Percentiles rank a stretch among this genome's conserved stretches.
These are phyloP conservation scores for Phytophthora fragariaefolia DNA, from an alignment of 352 stramenopile species.

Conservation along the genomic window DNA sequence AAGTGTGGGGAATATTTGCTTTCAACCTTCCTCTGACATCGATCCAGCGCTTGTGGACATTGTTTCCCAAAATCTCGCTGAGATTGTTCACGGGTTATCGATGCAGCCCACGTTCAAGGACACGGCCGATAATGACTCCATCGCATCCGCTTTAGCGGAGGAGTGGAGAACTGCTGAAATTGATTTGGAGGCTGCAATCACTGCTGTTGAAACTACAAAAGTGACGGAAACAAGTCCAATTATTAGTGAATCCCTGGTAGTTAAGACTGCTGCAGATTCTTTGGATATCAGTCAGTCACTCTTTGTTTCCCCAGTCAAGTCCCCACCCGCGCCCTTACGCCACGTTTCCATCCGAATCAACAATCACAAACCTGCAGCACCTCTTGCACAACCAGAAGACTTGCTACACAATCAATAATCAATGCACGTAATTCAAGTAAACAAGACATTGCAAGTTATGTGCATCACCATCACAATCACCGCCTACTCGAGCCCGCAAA, in stretches of 20 bases:
- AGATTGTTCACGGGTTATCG: conserved; percentile 33
- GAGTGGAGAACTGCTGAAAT: conserved; percentile 33
- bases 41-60: conserved; percentile 49
- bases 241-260: background rate
- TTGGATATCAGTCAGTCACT: background rate
- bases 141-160: conserved; percentile 22
- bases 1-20: conserved; percentile 73
- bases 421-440: conserved; percentile 6
- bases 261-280: too few species aligned
- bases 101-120: background rate
- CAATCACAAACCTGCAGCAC: conserved; percentile 11
- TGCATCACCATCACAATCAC: conserved; percentile 1
- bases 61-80: conserved; percentile 43
- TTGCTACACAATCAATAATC: conserved; percentile 18
- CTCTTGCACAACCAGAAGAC: background rate
- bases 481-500: conserved; percentile 78
- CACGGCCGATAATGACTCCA: conserved; percentile 15
- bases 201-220: conserved; percentile 12
- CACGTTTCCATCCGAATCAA: conserved; percentile 34
- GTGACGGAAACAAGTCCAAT: background rate
- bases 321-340: conserved; percentile 5
- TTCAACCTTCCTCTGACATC: conserved; percentile 47
- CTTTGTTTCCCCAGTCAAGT: background rate
- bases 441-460: conserved; percentile 20
- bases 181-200: conserved; percentile 29